phyloP scores from a whole-genome alignment of 257 asterid genomes.

The Haberlea rhodopensis region DNA sequence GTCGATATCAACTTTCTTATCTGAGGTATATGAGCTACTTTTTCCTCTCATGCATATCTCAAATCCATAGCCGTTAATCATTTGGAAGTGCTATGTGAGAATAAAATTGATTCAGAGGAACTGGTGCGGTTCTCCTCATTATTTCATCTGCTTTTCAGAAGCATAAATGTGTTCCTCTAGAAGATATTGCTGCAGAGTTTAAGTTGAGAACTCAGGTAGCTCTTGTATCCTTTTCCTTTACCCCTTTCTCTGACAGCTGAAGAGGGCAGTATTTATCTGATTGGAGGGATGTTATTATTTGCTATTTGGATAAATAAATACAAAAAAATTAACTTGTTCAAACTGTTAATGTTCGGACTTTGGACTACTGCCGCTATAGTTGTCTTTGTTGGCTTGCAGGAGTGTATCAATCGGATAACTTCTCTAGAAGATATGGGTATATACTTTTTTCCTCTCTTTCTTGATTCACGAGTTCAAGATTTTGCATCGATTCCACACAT shows the following conservation, averaged over 20 bases:
- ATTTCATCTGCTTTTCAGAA: conserved; percentile 50
- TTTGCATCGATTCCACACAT: conserved; percentile 5
- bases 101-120: not conserved
- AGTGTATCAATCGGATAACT: conserved; percentile 80
- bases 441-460: conserved; percentile 19
- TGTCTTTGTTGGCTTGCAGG: conserved; percentile 48
- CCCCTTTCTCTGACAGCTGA: not conserved
- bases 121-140: conserved; percentile 17
- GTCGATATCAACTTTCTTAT: conserved; percentile 16
- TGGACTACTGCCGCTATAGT: not conserved
- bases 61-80: not conserved
- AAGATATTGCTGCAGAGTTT: conserved; percentile 97
- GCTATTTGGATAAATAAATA: conserved; percentile 14
- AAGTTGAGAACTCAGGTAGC: conserved; percentile 91
- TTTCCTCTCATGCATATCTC: not conserved
- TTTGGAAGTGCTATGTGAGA: not conserved
- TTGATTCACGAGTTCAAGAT: not conserved
- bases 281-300: conserved; percentile 1
- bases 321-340: not conserved
- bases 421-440: conserved; percentile 87
- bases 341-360: not conserved
- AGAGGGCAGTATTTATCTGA: conserved; percentile 1
- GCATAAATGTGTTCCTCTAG: conserved; percentile 90
- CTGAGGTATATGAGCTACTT: conserved; percentile 9
- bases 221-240: conserved; percentile 15